Conservation (phyloP, 805 yeast genomes). For the Teunomyces lycoperdinae region DNA sequence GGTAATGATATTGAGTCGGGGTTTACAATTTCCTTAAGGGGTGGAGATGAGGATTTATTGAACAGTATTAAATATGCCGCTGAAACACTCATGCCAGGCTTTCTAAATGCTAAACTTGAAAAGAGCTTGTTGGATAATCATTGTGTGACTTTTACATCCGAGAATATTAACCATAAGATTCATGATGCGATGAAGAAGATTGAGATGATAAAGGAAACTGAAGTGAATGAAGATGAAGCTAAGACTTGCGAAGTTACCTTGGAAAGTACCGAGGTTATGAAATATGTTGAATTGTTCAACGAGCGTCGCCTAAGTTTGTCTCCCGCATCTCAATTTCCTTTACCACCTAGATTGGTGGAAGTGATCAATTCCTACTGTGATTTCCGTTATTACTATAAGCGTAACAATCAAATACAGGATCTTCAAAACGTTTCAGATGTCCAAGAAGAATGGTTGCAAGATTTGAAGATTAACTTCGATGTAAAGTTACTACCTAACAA, state of each 20-base stretch:
- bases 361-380: slow-evolving; percentile 52
- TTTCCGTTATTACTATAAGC: slow-evolving; percentile 20
- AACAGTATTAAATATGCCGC: slow-evolving; percentile 71
- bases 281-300: slow-evolving; percentile 37
- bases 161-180: slow-evolving; percentile 11
- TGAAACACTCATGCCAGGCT: slow-evolving; percentile 75
- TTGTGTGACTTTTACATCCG: slow-evolving; percentile 12
- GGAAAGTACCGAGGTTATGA: slow-evolving; percentile 31
- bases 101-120: slow-evolving; percentile 79
- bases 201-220: slow-evolving; percentile 12
- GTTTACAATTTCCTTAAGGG: slow-evolving; percentile 83
- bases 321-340: slow-evolving; percentile 73
- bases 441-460: slow-evolving; percentile 22
- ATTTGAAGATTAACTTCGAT: slow-evolving; percentile 24
- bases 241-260: slow-evolving; percentile 18
- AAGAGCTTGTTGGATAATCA: slow-evolving; percentile 32
- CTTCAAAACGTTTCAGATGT: slow-evolving; percentile 23
- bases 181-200: slow-evolving; percentile 9
- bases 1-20: slow-evolving; percentile 78
- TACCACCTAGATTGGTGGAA: slow-evolving; percentile 60
- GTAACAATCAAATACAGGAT: slow-evolving; percentile 19
- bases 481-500: slow-evolving; percentile 35
- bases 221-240: slow-evolving; percentile 11
- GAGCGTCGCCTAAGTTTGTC: slow-evolving; percentile 73
- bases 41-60: slow-evolving; percentile 61